These are phyloP conservation scores for Panicum hallii DNA, from an alignment of 202 grass and related monocot species.

Conservation along the genomic window DNA sequence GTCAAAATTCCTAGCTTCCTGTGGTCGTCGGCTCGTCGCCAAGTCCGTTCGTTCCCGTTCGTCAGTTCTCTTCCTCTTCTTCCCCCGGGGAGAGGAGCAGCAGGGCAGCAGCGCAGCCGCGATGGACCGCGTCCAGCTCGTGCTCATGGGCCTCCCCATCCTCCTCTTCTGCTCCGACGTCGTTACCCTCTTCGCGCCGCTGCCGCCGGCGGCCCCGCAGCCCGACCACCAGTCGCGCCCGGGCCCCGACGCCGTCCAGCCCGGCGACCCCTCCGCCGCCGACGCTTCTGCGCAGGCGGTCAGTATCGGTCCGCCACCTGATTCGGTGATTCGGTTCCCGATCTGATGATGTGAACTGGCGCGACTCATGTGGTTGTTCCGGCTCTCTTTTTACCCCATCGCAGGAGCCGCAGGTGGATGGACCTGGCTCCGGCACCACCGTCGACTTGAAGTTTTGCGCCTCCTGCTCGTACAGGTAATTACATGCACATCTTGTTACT, in stretches of 20 bases:
- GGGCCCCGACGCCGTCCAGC: slow-evolving; percentile 11
- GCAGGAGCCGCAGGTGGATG: slow-evolving; percentile 64
- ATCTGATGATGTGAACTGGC: background rate
- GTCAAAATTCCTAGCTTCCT: slow-evolving; percentile 19
- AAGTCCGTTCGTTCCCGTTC: background rate
- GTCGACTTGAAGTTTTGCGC: slow-evolving; percentile 86
- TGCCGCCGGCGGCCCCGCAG: slow-evolving; percentile 39
- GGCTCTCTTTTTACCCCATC: background rate
- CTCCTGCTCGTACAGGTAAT: slow-evolving; percentile 88
- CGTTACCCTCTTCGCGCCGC: slow-evolving; percentile 74
- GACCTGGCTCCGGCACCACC: slow-evolving; percentile 75
- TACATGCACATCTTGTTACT: background rate
- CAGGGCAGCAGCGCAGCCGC: slow-evolving; percentile 35
- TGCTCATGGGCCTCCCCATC: slow-evolving; percentile 86
- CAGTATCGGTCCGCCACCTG: background rate
- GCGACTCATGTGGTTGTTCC: background rate
- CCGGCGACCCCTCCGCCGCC: slow-evolving; percentile 51
- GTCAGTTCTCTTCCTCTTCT: background rate
- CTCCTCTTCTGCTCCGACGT: slow-evolving; percentile 96
- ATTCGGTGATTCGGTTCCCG: background rate
- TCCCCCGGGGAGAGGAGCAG: background rate
- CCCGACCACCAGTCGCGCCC: slow-evolving; percentile 38
- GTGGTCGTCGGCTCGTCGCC: slow-evolving; percentile 10
- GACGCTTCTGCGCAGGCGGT: slow-evolving; percentile 25
- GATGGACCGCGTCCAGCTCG: slow-evolving; percentile 93